A percentile compares a stretch with the other conserved stretches of the same genome.
These are phyloP conservation scores for Rhizopogon vulgaris DNA, from an alignment of 768 basidiomycete genomes.

Conservation along the genomic window DNA sequence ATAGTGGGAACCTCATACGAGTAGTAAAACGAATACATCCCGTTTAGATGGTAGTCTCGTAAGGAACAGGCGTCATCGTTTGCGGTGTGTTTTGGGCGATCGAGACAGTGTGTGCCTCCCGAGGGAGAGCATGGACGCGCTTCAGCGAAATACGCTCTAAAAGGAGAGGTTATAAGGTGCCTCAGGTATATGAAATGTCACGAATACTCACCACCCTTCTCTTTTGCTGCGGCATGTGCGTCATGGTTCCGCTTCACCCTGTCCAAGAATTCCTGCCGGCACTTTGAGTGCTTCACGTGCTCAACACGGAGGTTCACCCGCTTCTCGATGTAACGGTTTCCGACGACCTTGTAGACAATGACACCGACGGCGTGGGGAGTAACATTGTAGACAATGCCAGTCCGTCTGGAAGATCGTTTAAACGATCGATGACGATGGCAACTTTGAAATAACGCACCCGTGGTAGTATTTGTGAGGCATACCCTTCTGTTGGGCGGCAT, in stretches of 20 bases:
- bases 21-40: constrained; percentile 9
- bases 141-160: constrained; percentile 79
- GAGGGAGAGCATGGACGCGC: constrained; percentile 80
- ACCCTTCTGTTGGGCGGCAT: constrained; percentile 98
- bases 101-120: constrained; percentile 73
- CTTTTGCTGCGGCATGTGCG: constrained; percentile 80
- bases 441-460: constrained; percentile 52
- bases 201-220: constrained; percentile 63
- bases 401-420: constrained; percentile 55
- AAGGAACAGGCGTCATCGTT: constrained; percentile 88
- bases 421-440: neutral
- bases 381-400: constrained; percentile 98
- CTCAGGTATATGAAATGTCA: neutral
- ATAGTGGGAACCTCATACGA: constrained; percentile 9
- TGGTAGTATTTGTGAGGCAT: constrained; percentile 99
- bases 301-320: constrained; percentile 97
- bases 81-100: constrained; percentile 73
- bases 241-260: constrained; percentile 89
- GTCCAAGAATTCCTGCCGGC: constrained; percentile 95
- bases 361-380: constrained; percentile 92
- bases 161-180: neutral
- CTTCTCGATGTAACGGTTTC: constrained; percentile 99
- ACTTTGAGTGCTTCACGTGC: constrained; percentile 95
- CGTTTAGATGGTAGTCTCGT: constrained; percentile 93
- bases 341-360: constrained; percentile 97